Base-by-base conservation (phyloP, 495 filamentous ascomycete genomes). In the Podospora conica region DNA sequence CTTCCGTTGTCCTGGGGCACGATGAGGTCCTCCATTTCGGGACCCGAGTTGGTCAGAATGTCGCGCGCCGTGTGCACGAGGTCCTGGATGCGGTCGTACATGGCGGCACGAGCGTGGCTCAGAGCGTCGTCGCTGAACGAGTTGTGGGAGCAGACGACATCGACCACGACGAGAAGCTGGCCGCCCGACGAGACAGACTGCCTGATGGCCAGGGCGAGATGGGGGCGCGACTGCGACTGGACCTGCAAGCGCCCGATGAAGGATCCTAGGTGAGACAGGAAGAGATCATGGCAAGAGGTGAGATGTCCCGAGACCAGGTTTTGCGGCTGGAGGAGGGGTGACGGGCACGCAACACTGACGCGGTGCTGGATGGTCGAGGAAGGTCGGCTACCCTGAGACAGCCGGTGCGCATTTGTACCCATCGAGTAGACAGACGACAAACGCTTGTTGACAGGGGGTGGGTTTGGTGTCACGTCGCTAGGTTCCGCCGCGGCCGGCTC, bases 221-320 rank as follows among this genome's bases (percentile, higher is more conserved):
- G 92, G 0, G 90, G 85, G 21, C 91, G 89, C 20, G 93, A 94
- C 64, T 93, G 90, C 9, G 92, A 92, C 73, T 97, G 91, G 63
- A 96, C 83, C 69, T 96, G 91, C 29, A 96, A 80, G n/a, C 84
- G 83, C 15, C 96, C 95, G 76, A 97, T 93, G 73, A 97, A 96
- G 10, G 90, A 92, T 53, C 91, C 93, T 56, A 98, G 84, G 70
- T 90, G 88, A 28, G 93, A 92, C 33, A 98, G 83, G 74, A 97
- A 96, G 15, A 83, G 82, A 77, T 98, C 93, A 76, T 97, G 93
- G 29, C 88, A 87, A 53, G 82, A 79, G 67, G 85, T 87, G 31
- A 98, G 84, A 67, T 88, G 88, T 69, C 82, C 81, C 56, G 82
- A 85, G 63, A 85, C 79, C 24, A 86, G 74, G 53, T 84, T 84